These are phyloP conservation scores for Cutaneotrichosporon dermatis DNA, from an alignment of 1,284 basidiomycete species.

Conservation along the genomic window DNA sequence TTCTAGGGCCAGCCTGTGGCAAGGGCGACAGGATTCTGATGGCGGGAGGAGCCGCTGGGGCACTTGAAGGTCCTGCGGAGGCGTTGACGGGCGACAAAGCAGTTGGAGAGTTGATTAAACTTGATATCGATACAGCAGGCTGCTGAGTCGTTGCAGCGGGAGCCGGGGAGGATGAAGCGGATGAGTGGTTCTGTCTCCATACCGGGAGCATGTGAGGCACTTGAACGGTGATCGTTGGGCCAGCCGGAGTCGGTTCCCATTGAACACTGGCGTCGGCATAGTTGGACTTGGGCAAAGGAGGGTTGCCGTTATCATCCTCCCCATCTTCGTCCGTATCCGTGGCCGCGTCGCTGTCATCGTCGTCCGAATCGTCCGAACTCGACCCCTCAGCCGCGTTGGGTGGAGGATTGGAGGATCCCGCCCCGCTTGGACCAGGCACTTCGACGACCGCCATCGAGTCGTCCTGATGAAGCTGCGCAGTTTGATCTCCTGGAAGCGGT, in stretches of 20 bases:
- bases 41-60: too few species aligned
- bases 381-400: not conserved
- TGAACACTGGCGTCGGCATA: not conserved
- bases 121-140: slow-evolving; percentile 7
- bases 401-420: not conserved
- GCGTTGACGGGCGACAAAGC: not conserved
- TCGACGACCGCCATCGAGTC: slow-evolving; percentile 8
- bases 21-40: not conserved
- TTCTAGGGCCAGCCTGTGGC: not conserved
- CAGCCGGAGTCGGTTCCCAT: not conserved
- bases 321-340: slow-evolving; percentile 4
- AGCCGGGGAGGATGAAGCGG: not conserved
- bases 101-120: slow-evolving; percentile 1
- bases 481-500: slow-evolving; percentile 14
- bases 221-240: not conserved
- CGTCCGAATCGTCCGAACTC: slow-evolving; percentile 3
- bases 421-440: not conserved
- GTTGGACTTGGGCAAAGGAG: not conserved
- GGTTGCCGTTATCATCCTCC: not conserved
- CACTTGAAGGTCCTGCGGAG: too few species aligned
- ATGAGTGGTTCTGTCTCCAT: not conserved
- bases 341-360: slow-evolving; percentile 9
- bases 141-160: not conserved
- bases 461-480: slow-evolving; percentile 18
- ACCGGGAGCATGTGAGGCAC: not conserved